A percentile compares a stretch with the other conserved stretches of the same genome.
Evolutionary conservation across 1,284 basidiomycete species (phyloP).

Genomic region (Cryptococcus floricola): DNA sequence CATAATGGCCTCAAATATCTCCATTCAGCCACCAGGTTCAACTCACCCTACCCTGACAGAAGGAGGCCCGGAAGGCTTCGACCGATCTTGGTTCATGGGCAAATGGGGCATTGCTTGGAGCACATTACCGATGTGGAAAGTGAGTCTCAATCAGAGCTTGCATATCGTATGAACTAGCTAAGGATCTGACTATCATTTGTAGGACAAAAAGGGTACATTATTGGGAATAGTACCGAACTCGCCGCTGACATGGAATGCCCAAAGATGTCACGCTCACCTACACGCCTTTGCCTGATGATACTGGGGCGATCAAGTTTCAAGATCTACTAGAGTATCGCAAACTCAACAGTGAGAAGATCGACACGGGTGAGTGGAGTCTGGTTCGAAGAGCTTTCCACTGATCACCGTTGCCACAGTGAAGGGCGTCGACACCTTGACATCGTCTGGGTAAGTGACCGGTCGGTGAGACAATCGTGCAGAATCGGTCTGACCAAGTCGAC

Average conservation of each 20-base stretch:
- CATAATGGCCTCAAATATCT: constrained; percentile 2
- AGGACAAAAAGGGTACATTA: constrained; percentile 44
- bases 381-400: background rate
- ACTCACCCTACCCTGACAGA: constrained; percentile 33
- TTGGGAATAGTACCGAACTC: background rate
- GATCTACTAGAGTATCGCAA: constrained; percentile 51
- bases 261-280: constrained; percentile 54
- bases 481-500: background rate
- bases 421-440: constrained; percentile 46
- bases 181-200: background rate
- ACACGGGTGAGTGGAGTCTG: constrained; percentile 22
- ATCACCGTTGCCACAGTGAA: constrained; percentile 29
- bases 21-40: constrained; percentile 29
- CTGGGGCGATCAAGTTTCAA: constrained; percentile 40
- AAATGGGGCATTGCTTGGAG: constrained; percentile 53
- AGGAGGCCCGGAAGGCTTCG: constrained; percentile 36
- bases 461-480: background rate
- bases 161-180: background rate
- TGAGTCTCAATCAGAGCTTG: constrained; percentile 18
- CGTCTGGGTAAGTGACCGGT: constrained; percentile 14
- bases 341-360: constrained; percentile 31
- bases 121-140: constrained; percentile 55
- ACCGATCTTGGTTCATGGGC: constrained; percentile 50
- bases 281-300: constrained; percentile 25
- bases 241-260: background rate